Percentiles rank a stretch among this genome's conserved stretches.
Conservation (phyloP, 179 eudicot genomes). For the Beta corolliflora region DNA sequence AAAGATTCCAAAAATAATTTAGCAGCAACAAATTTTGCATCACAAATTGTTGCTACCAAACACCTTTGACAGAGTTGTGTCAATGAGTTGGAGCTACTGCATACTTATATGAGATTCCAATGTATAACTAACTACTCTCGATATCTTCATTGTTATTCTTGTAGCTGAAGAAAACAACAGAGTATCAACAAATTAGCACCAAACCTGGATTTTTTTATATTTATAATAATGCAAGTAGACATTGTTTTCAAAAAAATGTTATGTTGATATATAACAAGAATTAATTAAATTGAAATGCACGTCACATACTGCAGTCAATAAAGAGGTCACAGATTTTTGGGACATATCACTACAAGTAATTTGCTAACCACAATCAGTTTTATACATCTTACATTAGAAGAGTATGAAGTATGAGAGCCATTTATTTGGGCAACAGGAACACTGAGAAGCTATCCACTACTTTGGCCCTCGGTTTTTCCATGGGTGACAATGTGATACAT, state of each 20-base stretch:
- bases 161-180: slow-evolving; percentile 31
- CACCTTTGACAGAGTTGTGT: slow-evolving; percentile 21
- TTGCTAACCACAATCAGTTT: neutral
- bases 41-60: slow-evolving; percentile 16
- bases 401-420: no score
- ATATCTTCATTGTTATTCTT: slow-evolving; percentile 27
- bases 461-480: no score
- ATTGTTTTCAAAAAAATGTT: neutral
- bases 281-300: neutral
- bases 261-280: neutral
- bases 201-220: slow-evolving; percentile 14
- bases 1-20: slow-evolving; percentile 28
- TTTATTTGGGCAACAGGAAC: no score
- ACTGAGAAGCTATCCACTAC: no score
- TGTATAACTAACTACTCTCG: slow-evolving; percentile 18
- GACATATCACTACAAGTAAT: neutral
- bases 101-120: slow-evolving; percentile 10
- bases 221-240: slow-evolving; percentile 12
- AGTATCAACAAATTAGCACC: slow-evolving; percentile 36
- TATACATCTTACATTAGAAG: neutral
- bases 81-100: slow-evolving; percentile 6
- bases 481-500: no score
- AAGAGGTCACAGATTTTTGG: neutral
- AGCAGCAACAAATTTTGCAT: slow-evolving; percentile 8
- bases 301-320: slow-evolving; percentile 16